Evolutionary conservation across 228 moss, liverwort and hornwort species (phyloP).

Genomic region (Sphagnum magellanicum): DNA sequence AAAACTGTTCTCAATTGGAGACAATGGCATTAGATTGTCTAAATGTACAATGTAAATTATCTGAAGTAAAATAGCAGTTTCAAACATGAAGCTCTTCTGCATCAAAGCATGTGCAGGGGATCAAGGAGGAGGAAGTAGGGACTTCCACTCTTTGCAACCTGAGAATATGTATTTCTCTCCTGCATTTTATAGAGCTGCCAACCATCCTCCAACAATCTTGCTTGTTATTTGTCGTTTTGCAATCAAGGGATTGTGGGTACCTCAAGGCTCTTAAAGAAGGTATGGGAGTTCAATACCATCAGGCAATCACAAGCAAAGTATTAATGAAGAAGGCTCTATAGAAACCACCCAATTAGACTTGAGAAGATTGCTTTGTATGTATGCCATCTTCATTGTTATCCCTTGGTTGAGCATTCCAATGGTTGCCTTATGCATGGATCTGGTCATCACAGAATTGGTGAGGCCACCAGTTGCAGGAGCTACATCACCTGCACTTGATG

Average conservation of each 20-base stretch:
- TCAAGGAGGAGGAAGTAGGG: slow-evolving; percentile 51
- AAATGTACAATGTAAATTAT: no score
- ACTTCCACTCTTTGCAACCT: background rate
- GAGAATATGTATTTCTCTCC: background rate
- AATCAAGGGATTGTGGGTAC: no score
- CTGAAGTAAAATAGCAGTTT: no score
- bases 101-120: slow-evolving; percentile 68
- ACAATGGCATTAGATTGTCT: no score
- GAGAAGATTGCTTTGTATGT: background rate
- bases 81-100: slow-evolving; percentile 45
- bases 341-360: background rate
- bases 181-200: slow-evolving; percentile 1
- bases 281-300: no score
- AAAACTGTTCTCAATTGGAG: no score
- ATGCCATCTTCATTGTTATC: background rate
- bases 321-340: no score
- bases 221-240: no score
- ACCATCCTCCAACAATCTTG: no score
- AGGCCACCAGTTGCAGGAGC: slow-evolving; percentile 23
- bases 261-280: background rate
- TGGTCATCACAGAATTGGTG: slow-evolving; percentile 37
- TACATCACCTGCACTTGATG: slow-evolving; percentile 8
- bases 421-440: slow-evolving; percentile 22
- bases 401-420: background rate
- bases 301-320: no score